These are phyloP conservation scores for Turnera subulata DNA, from an alignment of 345 rosid genomes.

Conservation along the genomic window DNA sequence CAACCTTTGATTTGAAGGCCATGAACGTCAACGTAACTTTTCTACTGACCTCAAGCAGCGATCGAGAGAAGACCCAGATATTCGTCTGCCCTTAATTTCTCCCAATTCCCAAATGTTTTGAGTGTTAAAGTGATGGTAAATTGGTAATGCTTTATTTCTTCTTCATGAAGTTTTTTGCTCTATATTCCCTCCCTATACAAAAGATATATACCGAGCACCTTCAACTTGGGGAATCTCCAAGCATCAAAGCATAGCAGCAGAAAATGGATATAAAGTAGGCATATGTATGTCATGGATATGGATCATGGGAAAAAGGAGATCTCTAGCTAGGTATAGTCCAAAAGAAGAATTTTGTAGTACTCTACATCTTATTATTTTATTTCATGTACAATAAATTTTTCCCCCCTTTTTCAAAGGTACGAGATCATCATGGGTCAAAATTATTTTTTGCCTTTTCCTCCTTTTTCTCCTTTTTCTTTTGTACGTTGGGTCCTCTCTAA, in stretches of 20 bases:
- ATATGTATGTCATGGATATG: conserved; percentile 22
- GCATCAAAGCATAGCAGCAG: conserved; percentile 32
- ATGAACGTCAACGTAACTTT: conserved; percentile 34
- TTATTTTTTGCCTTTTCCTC: conserved; percentile 18
- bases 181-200: conserved; percentile 16
- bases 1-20: conserved; percentile 29
- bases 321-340: conserved; percentile 30
- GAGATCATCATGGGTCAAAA: conserved; percentile 26
- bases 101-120: neutral
- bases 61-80: conserved; percentile 41
- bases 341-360: conserved; percentile 38
- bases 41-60: conserved; percentile 28
- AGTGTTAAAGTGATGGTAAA: neutral
- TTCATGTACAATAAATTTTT: neutral
- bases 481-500: conserved; percentile 42
- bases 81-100: conserved; percentile 13
- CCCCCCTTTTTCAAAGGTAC: conserved; percentile 9
- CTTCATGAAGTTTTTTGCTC: conserved; percentile 25
- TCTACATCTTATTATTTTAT: conserved; percentile 15
- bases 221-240: conserved; percentile 46
- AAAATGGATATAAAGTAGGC: conserved; percentile 19
- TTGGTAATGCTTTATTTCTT: conserved; percentile 21
- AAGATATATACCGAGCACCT: conserved; percentile 30
- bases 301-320: conserved; percentile 16
- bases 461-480: conserved; percentile 26